Base-by-base conservation (phyloP, 495 filamentous ascomycete species). In the Gamarada debralockiae region DNA sequence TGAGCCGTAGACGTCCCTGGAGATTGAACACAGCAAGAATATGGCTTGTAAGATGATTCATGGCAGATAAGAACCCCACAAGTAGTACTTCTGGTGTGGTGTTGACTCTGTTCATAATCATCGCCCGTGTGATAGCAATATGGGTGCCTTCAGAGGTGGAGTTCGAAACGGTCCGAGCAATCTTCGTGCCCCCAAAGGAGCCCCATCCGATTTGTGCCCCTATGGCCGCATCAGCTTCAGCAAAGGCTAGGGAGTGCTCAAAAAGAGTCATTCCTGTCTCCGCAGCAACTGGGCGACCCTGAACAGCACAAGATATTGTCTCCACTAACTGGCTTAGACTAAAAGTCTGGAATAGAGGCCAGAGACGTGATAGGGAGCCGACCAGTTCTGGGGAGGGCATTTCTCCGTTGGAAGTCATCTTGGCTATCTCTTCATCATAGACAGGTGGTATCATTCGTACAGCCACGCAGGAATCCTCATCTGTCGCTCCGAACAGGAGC, bases 241-340 rank as follows among this genome's bases (percentile, higher is more conserved):
- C 90, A 68, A 97, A 98, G 0, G 93, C 93, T 13, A 98, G 73
- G 0, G 93, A 97, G 63, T 96, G 90, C 59, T 98, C 93, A 63
- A 98, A 93, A 17, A 97, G 79, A 0, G 92, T 96, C 89, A 97
- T 97, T 5, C 92, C 90, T 0, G 90, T 93, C 69, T 97, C 93
- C 0, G 90, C 84, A 53, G 84, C 79, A 5, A 86, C 75, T 3
- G 77, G 75, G 10, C 86, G 80, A n/a, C 92, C 91, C 57, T 95
- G 90, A n/a, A 97, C 73, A 3, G 92, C 87, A 65, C 89, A 92
- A 5, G 85, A 82, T 18, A 97, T 72, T 0, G 86, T 90, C 63
- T 97, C 93, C 22, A 95, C 66, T 60, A 97, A 93, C 59, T 96
- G 90, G 57, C 88, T 87, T 2, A 93, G 61, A 51, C 90, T 93